These are phyloP conservation scores for Tetrapyrgos nigripes DNA, from an alignment of 1,284 basidiomycete genomes.

Conservation along the genomic window DNA sequence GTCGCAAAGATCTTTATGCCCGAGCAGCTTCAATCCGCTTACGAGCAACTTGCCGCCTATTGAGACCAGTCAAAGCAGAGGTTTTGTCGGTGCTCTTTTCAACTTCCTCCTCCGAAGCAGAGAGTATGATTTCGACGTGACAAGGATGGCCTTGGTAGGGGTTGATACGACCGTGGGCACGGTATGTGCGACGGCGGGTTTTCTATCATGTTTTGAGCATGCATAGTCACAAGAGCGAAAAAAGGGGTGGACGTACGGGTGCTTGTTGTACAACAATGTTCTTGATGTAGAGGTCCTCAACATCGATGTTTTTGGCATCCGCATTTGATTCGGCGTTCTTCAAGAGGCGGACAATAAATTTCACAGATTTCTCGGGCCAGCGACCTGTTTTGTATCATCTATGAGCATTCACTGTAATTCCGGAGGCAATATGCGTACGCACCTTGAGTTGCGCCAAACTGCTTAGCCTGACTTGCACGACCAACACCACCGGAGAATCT, in stretches of 20 bases:
- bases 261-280: slow-evolving; percentile 99
- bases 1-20: slow-evolving; percentile 34
- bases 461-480: slow-evolving; percentile 96
- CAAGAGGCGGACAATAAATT: slow-evolving; percentile 92
- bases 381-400: too few relatives aligned
- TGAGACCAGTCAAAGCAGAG: slow-evolving; percentile 65
- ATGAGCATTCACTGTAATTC: too few relatives aligned
- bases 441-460: slow-evolving; percentile 98
- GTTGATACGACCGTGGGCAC: slow-evolving; percentile 96
- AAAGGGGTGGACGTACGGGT: slow-evolving; percentile 65
- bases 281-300: slow-evolving; percentile 94
- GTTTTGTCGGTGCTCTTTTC: slow-evolving; percentile 90
- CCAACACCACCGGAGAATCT: slow-evolving; percentile 98
- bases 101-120: slow-evolving; percentile 80
- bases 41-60: slow-evolving; percentile 84
- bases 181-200: slow-evolving; percentile 99
- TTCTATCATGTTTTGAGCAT: slow-evolving; percentile 59
- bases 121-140: slow-evolving; percentile 95
- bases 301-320: slow-evolving; percentile 95
- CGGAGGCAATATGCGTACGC: slow-evolving; percentile 42
- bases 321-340: slow-evolving; percentile 99
- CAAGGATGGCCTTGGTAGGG: slow-evolving; percentile 92
- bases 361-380: slow-evolving; percentile 99
- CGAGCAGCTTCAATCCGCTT: slow-evolving; percentile 84
- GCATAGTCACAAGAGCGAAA: neutral